Base-by-base conservation (phyloP, 2,329 filamentous ascomycete genomes). In the Cercospora berteroae region DNA sequence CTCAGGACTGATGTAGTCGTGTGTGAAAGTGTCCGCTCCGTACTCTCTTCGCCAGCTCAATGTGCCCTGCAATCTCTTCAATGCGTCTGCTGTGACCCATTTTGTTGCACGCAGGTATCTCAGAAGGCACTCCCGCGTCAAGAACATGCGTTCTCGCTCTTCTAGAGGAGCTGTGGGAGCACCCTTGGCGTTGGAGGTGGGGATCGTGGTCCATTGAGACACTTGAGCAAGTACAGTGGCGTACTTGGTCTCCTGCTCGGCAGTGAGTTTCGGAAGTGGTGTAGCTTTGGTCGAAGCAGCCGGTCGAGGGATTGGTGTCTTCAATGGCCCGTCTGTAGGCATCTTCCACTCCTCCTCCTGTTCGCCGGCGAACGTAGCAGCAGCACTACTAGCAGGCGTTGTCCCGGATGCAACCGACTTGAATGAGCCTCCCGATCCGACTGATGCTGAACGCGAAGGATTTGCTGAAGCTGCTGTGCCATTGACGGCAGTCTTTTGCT, bases 71-170 rank as follows among this genome's bases (percentile, higher is more conserved):
- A 98, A 80, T n/a, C 95, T 90, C 77, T 90, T 90, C 72, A 90
- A 86, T 8, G 95, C 88, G 58, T 94, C 88, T 52, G 87, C 82
- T 60, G 90, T 85, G 72, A 89, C 85, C 93, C 95, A 99, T 80
- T 96, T 97, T 42, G 93, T 94, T 20, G 95, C 95, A 67, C 94
- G 90, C 31, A 99, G 88, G 79, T 97, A 99, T 73, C 95, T 91
- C 48, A 97, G 85, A 16, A 99, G 85, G 77, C 94, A 98, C 79
- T 99, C 95, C 71, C 89, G 88, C 12, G 94, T 97, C 72, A 99
- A 86, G 89, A 93, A 99, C 82, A 95, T 88, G 76, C 88, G 90
- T 81, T 99, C 95, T 60, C 84, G 82, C 67, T 96, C 93, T 60
- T 88, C 89, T 67, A 98, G 81, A 1, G 92, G 88, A 2, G 87